phyloP scores from a whole-genome alignment of 2,329 filamentous ascomycete species.

The Calonectria pteridis region DNA sequence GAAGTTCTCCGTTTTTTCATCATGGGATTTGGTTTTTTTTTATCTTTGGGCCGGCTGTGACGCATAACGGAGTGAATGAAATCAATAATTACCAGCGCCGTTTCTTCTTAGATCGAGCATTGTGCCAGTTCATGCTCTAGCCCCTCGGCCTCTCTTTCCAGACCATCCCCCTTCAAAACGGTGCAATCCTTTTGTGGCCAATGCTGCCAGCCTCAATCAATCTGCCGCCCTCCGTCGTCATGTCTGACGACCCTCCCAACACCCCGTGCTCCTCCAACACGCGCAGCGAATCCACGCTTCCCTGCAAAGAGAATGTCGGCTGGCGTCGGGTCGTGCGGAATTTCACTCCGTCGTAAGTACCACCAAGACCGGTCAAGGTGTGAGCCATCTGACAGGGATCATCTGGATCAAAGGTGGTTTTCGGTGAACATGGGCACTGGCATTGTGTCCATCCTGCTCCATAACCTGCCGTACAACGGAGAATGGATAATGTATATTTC shows the following conservation, averaged over 20 bases:
- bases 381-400: constrained; percentile 15
- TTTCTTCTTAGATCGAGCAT: neutral
- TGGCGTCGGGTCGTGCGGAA: constrained; percentile 63
- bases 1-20: neutral
- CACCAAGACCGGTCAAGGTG: neutral
- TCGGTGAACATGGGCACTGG: constrained; percentile 76
- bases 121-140: neutral
- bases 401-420: constrained; percentile 62
- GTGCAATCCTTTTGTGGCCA: constrained; percentile 1
- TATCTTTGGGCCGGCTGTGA: too few species aligned
- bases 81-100: neutral
- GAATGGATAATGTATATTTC: constrained; percentile 70
- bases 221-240: constrained; percentile 13
- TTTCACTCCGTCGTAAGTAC: constrained; percentile 66
- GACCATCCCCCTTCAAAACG: constrained; percentile 29
- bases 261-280: constrained; percentile 26
- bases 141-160: neutral
- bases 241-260: constrained; percentile 30
- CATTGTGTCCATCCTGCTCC: constrained; percentile 73
- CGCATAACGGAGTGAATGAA: neutral
- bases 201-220: constrained; percentile 8
- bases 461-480: constrained; percentile 71
- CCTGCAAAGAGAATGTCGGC: constrained; percentile 52
- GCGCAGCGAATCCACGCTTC: constrained; percentile 31
- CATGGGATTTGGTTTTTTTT: neutral